Evolutionary conservation across 208 protist species (phyloP), one percentile per base, ranked within the genome.

Genomic region (Endotrypanum monterogeii): DNA sequence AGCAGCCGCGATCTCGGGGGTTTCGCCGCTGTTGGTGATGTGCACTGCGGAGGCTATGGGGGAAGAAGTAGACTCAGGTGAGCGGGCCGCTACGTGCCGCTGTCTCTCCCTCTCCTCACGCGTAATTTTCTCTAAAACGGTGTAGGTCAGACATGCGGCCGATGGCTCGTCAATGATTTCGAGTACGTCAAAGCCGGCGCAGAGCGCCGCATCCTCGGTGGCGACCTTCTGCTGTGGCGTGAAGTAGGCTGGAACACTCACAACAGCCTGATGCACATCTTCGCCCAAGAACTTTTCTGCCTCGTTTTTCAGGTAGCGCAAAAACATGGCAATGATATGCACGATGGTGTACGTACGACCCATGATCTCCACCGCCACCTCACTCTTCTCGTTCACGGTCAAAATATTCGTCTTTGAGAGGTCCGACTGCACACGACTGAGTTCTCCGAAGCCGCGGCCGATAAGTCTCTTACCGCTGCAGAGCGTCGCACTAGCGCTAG

Each of bases 91-190:
- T 32, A 20, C 57, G 35, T 32, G 28, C 35, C 50, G 18, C 70
- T 58, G 52, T 39, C 20, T 25, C 20, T 46, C 28, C 23, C 41
- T 39, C 48, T 69, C 63, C 20, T 71, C 67, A 8, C 35, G 30
- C 54, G 48, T 67, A 1, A 84, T 39, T 44, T 74, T 58, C 50
- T 85, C 63, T 18, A 97, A 79, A 25, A 94, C 92, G 39, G 91
- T 96, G 87, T 97, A 88, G 30, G 94, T 83, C 18, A 98, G 82
- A 74, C 91, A 96, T 28, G 94, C 92, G 0, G 94, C 94, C 7
- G 93, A 96, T 28, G 93, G 94, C 70, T 98, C 94, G 77, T 98
- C 93, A 79, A 98, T 97, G n/a, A 98, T 83, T 78, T 97, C 92
- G 12, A 96, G 86, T 48, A 98, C 94, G 75, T 98, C 94, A 61